Evolutionary conservation across 208 protist species (phyloP), one percentile per base, ranked within the genome.

Genomic region (Leishmania guyanensis): DNA sequence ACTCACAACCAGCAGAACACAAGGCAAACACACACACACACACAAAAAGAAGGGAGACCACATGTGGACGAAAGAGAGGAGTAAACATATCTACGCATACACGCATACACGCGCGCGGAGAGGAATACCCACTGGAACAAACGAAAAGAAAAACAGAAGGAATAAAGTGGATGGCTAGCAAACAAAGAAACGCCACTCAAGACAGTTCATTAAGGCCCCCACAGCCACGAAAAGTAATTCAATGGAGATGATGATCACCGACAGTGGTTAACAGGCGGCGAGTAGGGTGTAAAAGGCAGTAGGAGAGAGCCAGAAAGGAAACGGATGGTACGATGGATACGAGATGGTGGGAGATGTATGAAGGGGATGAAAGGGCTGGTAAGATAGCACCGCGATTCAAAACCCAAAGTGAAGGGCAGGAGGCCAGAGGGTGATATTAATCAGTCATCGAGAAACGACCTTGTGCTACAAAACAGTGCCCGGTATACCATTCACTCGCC

Each of bases 121-220:
- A 60, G 16, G 14, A 22, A 36, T 14, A n/a, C 26, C 6, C 20
- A 14, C 22, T 58, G 26, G 9, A 1, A 72, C 46, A 74, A 16
- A 9, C 53, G 22, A 36, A 70, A 84, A 17, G 36, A 80, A 51
- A 71, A 39, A 69, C 65, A 76, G 82, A 65, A 80, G 16, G 54
- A 81, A 74, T 22, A 29, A 51, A 58, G 48, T 8, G 12, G 6
- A 39, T 2, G n/a, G 53, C 50, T 5, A 54, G 29, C 16, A 12
- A 62, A 48, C 6, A 2, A 36, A 58, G 17, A 5, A 48, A 62
- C 43, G 0, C 68, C 22, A 43, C 22, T 53, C 43, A n/a, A 53
- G 43, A 51, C 6, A 51, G 5, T 1, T 72, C 1, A 5, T 50
- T 51, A 43, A n/a, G 20, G 17, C 17, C 16, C 62, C 36, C 9